Evolutionary conservation across 2,329 filamentous ascomycete species (phyloP).

Genomic region (Aureobasidium namibiae): DNA sequence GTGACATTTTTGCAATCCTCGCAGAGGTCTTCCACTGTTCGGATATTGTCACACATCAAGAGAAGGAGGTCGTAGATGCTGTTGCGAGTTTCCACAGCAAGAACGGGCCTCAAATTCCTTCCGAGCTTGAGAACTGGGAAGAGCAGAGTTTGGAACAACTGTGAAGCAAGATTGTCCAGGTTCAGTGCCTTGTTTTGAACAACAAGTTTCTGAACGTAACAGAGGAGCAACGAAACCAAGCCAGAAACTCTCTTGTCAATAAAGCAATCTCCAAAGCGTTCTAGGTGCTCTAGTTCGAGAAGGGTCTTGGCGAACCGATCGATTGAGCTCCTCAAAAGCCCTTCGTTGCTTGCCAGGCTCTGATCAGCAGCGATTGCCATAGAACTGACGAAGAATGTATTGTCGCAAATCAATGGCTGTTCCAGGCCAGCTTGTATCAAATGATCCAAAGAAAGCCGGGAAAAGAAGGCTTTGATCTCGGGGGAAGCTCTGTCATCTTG

Average conservation of each 20-base stretch:
- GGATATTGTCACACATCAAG: slow-evolving; percentile 25
- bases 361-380: background rate
- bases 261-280: background rate
- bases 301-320: background rate
- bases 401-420: background rate
- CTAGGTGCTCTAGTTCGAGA: background rate
- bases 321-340: background rate
- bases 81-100: slow-evolving; percentile 28
- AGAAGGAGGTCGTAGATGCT: slow-evolving; percentile 30
- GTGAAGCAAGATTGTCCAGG: slow-evolving; percentile 18
- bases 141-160: slow-evolving; percentile 21
- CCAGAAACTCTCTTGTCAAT: slow-evolving; percentile 16
- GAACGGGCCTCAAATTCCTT: background rate
- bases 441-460: slow-evolving; percentile 17
- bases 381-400: background rate
- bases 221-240: slow-evolving; percentile 33
- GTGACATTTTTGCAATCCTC: slow-evolving; percentile 14
- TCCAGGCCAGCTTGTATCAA: slow-evolving; percentile 18
- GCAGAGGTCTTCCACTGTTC: slow-evolving; percentile 14
- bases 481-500: background rate
- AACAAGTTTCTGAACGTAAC: slow-evolving; percentile 23
- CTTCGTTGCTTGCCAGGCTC: background rate
- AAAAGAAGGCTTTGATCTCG: slow-evolving; percentile 17
- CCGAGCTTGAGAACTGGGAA: slow-evolving; percentile 14
- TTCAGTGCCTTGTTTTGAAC: slow-evolving; percentile 24